phyloP scores from a whole-genome alignment of 805 yeast species.

The Metschnikowia hibisci region DNA sequence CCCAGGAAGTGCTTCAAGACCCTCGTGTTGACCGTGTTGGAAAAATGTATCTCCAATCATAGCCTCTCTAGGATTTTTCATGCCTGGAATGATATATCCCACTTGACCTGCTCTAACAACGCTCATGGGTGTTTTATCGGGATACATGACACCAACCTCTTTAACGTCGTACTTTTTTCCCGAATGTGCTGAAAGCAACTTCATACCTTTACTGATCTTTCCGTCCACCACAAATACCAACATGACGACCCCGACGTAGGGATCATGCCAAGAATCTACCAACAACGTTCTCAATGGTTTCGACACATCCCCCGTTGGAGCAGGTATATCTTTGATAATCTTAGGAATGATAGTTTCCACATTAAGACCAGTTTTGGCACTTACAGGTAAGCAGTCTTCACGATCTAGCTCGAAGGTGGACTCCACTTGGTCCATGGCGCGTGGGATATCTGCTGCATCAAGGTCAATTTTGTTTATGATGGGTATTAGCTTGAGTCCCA shows the following conservation, averaged over 20 bases:
- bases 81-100: conserved; percentile 91
- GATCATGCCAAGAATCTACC: conserved; percentile 98
- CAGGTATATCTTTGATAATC: conserved; percentile 74
- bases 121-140: conserved; percentile 69
- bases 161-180: conserved; percentile 75
- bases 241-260: conserved; percentile 86
- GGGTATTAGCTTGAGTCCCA: conserved; percentile 79
- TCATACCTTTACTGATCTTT: conserved; percentile 64
- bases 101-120: conserved; percentile 83
- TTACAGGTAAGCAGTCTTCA: conserved; percentile 74
- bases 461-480: conserved; percentile 90
- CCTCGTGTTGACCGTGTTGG: conserved; percentile 50
- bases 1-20: conserved; percentile 80
- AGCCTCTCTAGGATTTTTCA: conserved; percentile 84
- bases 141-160: conserved; percentile 95
- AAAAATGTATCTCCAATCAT: conserved; percentile 87
- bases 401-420: conserved; percentile 74
- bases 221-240: conserved; percentile 87
- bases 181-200: conserved; percentile 74
- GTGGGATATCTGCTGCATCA: conserved; percentile 78
- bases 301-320: conserved; percentile 57
- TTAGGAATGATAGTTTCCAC: conserved; percentile 78
- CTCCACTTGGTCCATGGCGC: conserved; percentile 81
- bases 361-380: conserved; percentile 87
- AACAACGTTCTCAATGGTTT: conserved; percentile 67